Percentiles rank a stretch among this genome's conserved stretches.
These are phyloP conservation scores for Bacidia rubella DNA, from an alignment of 495 filamentous ascomycete genomes.

Conservation along the genomic window DNA sequence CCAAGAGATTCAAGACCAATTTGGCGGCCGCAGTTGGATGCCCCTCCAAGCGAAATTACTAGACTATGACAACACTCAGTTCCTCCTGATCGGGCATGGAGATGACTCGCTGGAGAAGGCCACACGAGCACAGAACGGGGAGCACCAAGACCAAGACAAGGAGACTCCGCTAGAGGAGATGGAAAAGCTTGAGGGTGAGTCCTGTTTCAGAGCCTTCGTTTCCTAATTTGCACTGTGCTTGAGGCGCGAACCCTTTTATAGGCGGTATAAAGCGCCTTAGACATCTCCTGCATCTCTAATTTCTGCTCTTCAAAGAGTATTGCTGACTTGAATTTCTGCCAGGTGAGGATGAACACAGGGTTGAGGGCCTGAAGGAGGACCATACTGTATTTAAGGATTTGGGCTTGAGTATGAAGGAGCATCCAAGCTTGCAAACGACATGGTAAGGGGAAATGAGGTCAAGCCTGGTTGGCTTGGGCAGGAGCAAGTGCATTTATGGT, in stretches of 20 bases:
- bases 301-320: too few species aligned
- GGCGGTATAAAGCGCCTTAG: too few species aligned
- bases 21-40: conserved; percentile 59
- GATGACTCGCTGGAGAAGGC: conserved; percentile 48
- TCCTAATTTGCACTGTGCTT: too few species aligned
- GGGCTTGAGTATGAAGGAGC: conserved; percentile 36
- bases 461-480: too few species aligned
- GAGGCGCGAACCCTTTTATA: too few species aligned
- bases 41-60: conserved; percentile 62
- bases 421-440: conserved; percentile 34
- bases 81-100: conserved; percentile 69
- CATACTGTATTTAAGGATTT: conserved; percentile 42
- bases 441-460: conserved; percentile 25
- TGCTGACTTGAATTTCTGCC: too few species aligned
- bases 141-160: conserved; percentile 39
- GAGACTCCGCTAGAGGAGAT: conserved; percentile 47
- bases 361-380: conserved; percentile 22
- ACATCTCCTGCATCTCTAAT: too few species aligned
- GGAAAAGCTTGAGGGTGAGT: conserved; percentile 41
- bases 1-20: conserved; percentile 58
- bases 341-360: conserved; percentile 3
- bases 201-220: too few species aligned
- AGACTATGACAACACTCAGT: conserved; percentile 65
- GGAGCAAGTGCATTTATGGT: background rate
- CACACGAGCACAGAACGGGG: conserved; percentile 36